Base-by-base conservation (phyloP, 306 rosid genomes). In the Lupinus albus region DNA sequence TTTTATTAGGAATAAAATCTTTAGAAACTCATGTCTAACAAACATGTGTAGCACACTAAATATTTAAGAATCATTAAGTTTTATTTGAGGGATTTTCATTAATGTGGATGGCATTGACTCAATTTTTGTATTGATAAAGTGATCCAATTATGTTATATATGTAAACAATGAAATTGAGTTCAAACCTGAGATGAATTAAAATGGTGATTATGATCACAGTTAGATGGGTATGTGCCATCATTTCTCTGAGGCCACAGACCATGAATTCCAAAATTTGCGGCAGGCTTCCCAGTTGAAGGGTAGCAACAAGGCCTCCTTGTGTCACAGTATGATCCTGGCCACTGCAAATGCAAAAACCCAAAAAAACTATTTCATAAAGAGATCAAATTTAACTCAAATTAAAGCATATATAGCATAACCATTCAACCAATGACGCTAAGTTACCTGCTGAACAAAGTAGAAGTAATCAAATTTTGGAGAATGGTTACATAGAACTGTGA, bases 321-420 rank as follows among this genome's bases (percentile, higher is more conserved):
- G 64, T 87, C 97, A 70, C 97, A 92, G 52, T 81, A 92, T 14
- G 96, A 84, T 36, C 95, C 98, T 33, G 95, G 98, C 98, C 98
- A 92, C 98, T 92, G 49, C 63, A 80, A 46, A 16, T 11, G 12
- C 41, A 70, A 28, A 71, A 25, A 1, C 30, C 30, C 0, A 67
- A 9, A 11, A 5, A 32, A 25, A 25, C 30, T 1, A 25, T 74
- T 17, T 11, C 1, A 46, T 6, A 5, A 28, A 46, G 2, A 57
- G 4, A 62, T 18, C 49, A 16, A 7, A 14, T 9, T 8, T 6
- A 48, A 21, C 11, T 7, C 48, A 57, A 16, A 9, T n/a, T n/a
- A n/a, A n/a, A n/a, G 12, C 45, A 17, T 48, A 64, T n/a, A n/a
- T n/a, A n/a, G 12, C 15, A 64, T 33, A 46, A 14, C 9, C 11